Evolutionary conservation across 345 rosid genomes (phyloP), one percentile per base, ranked within the genome.

Genomic region (Streptanthus diversifolius): DNA sequence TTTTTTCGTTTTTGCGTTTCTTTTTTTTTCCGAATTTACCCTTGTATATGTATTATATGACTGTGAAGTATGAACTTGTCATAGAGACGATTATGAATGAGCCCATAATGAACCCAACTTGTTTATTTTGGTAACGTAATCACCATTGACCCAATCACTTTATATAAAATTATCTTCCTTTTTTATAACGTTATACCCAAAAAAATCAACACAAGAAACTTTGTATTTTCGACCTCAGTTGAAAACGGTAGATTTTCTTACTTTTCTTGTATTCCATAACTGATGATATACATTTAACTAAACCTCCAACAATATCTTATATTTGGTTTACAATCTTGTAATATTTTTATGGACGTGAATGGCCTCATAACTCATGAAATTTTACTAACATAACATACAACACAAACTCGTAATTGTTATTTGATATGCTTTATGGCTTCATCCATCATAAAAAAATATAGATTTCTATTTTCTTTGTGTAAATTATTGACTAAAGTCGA

Each of bases 61-160:
- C 56, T n/a, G n/a, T n/a, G 3, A 25, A 25, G 27, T 52, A 57
- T 69, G 22, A 56, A 33, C 44, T 49, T 37, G 12, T 49, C 52
- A 18, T 2, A n/a, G 8, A 15, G 15, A 61, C 52, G 29, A 47
- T 60, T 36, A 12, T 70, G 47, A 57, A 32, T 69, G 57, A 57
- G 74, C 74, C 66, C 49, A 58, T 58, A 35, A 70, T 70, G 30
- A 61, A 51, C 7, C 76, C 61, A 61, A 3, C 2, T 53, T 53
- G 35, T 53, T 53, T 14, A 5, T 18, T 69, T 60, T 61, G 9
- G 25, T 47, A 70, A 59, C 40, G 21, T 13, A 24, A 35, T 36
- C 14, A 53, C 27, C 56, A 25, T 40, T 68, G 43, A 55, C 30
- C 8, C 0, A 43, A 27, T 40, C 19, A 40, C 27, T 25, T 13